Evolutionary conservation across 345 rosid genomes (phyloP).

Genomic region (Anacardium occidentale): DNA sequence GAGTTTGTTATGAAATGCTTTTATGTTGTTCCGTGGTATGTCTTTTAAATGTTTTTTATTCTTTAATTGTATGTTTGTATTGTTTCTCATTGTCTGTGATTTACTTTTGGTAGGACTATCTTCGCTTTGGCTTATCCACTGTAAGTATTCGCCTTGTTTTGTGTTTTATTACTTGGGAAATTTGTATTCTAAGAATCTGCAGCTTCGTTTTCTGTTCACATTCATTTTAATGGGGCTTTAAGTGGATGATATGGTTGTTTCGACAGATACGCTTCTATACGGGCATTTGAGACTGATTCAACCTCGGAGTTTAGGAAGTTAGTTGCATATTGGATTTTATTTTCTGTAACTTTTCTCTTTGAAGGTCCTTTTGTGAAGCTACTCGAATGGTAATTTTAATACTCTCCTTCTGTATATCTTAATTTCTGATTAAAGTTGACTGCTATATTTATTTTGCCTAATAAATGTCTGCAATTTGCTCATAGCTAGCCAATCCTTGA

Average conservation of each 20-base stretch:
- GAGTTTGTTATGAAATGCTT: slow-evolving; percentile 12
- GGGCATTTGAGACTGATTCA: slow-evolving; percentile 35
- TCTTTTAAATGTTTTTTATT: background rate
- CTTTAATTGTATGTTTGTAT: background rate
- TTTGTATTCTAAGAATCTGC: background rate
- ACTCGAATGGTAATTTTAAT: slow-evolving; percentile 33
- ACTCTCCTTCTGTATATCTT: background rate
- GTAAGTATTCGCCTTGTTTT: slow-evolving; percentile 21
- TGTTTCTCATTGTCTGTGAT: background rate
- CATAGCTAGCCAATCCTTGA: background rate
- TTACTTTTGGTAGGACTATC: slow-evolving; percentile 31
- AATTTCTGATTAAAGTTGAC: background rate
- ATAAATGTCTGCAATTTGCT: background rate
- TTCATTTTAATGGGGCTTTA: background rate
- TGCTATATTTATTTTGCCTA: too few relatives aligned
- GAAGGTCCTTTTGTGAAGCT: slow-evolving; percentile 27
- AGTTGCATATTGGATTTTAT: slow-evolving; percentile 36
- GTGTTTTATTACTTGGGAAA: background rate
- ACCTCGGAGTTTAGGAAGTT: slow-evolving; percentile 27
- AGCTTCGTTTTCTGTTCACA: background rate
- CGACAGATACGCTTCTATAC: slow-evolving; percentile 35
- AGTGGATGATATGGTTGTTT: background rate
- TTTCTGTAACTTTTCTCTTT: slow-evolving; percentile 34
- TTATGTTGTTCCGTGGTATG: too few relatives aligned
- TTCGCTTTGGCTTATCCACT: slow-evolving; percentile 37